Base-by-base conservation (phyloP, 176 grass and related monocot genomes). In the Hordeum marinum region DNA sequence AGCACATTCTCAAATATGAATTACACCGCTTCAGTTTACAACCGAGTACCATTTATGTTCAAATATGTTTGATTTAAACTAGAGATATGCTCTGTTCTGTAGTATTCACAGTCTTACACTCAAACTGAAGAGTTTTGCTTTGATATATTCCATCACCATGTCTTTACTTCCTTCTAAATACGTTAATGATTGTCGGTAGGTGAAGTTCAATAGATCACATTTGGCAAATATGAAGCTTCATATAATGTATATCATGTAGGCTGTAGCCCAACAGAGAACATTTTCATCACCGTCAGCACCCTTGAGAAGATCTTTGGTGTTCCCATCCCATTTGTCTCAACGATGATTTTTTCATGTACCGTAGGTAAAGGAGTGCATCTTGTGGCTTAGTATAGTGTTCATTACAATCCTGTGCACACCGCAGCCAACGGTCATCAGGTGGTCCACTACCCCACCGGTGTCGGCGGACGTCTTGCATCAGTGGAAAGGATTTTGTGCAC, bases 361-460 rank as follows among this genome's bases (percentile, higher is more conserved):
- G 35, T 77, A 95, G 89, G 84, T 92, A 4, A 65, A 86, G 54
- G 90, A 98, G 57, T 98, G 96, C 90, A 95, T 98, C 72, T 41
- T 98, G 78, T 98, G 96, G 93, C 78, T 98, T 41, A 91, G 96
- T 75, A 98, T 98, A 87, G 91, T 98, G 36, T 94, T 95, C 75
- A 95, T 98, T 79, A 98, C 96, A 65, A 98, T 98, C 48, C 45
- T 98, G 24, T 98, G 96, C 86, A 96, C 96, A 50, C 96, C 96
- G 58, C 96, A 90, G 67, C 96, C 90, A 77, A 96, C 96, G 21
- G 63, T 98, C 41, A 89, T 91, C 78, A 95, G 96, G 66, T 98
- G 96, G 96, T 98, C 96, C 79, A 81, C 89, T 46, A 81, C 84
- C 14, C 80, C 85, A 57, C 96, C 96, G 3, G 96, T 98, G 43